A percentile compares a stretch with the other conserved stretches of the same genome.
These are phyloP conservation scores for Coprinopsis strossmayeri DNA, from an alignment of 768 basidiomycete genomes.

Conservation along the genomic window DNA sequence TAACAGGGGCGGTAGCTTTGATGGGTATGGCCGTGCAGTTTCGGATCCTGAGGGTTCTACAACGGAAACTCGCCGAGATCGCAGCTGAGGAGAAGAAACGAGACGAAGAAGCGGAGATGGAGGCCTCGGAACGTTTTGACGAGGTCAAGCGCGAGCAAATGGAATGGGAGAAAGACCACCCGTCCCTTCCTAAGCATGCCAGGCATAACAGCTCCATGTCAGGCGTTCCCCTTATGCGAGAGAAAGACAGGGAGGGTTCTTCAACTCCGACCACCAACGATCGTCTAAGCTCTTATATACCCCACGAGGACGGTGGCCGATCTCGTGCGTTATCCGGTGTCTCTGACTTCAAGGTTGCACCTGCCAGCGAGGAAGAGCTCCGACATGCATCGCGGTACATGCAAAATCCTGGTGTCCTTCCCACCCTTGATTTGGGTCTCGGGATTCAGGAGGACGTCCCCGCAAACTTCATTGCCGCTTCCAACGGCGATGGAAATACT, in stretches of 20 bases:
- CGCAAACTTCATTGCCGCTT: constrained; percentile 56
- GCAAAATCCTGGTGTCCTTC: constrained; percentile 55
- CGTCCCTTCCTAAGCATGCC: constrained; percentile 51
- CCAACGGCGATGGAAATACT: constrained; percentile 17
- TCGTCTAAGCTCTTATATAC: constrained; percentile 45
- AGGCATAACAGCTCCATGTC: constrained; percentile 61
- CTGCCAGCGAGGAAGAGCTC: constrained; percentile 56
- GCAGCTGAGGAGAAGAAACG: constrained; percentile 63
- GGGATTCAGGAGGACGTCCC: constrained; percentile 76
- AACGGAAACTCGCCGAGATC: constrained; percentile 74
- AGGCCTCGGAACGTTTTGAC: constrained; percentile 64
- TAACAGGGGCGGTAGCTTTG: constrained; percentile 75
- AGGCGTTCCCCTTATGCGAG: constrained; percentile 48
- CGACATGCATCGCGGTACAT: constrained; percentile 40
- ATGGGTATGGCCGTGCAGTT: constrained; percentile 90
- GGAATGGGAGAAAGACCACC: constrained; percentile 87
- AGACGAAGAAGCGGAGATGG: constrained; percentile 70
- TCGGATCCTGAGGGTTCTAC: constrained; percentile 75
- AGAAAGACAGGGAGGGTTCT: constrained; percentile 48
- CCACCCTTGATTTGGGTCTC: constrained; percentile 66
- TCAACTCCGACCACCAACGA: constrained; percentile 41
- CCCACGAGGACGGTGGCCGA: constrained; percentile 41
- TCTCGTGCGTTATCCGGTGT: constrained; percentile 55
- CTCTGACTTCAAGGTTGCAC: constrained; percentile 67
- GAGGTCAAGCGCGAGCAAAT: constrained; percentile 62